Percentiles rank a stretch among this genome's conserved stretches.
Conservation (phyloP, 2,329 filamentous ascomycete genomes). For the Sarocladium kiliense region DNA sequence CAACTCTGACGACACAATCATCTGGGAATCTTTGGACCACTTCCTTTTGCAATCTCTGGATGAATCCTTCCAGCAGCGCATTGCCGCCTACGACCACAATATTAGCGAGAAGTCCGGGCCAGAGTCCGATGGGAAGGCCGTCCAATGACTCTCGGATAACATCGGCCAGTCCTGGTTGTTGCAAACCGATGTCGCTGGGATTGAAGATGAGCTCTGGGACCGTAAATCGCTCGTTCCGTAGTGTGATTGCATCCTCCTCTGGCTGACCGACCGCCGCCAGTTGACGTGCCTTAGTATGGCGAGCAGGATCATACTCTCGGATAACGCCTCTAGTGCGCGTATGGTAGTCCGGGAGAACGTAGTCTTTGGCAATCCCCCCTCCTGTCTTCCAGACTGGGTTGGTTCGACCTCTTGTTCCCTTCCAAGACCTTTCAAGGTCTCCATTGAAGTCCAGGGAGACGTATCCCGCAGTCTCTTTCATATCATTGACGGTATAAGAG, state of each 20-base stretch:
- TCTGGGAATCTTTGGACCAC: conserved; percentile 66
- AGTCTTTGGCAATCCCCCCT: conserved; percentile 74
- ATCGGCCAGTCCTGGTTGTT: conserved; percentile 75
- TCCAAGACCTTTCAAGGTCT: conserved; percentile 83
- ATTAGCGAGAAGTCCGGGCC: conserved; percentile 80
- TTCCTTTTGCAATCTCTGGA: conserved; percentile 72
- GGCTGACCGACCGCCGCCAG: conserved; percentile 44
- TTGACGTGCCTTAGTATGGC: conserved; percentile 48
- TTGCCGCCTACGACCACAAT: conserved; percentile 87
- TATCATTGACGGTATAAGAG: conserved; percentile 87
- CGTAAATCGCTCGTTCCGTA: conserved; percentile 87
- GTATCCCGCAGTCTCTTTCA: conserved; percentile 87
- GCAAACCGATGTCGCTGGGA: conserved; percentile 78
- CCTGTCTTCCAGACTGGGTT: conserved; percentile 43
- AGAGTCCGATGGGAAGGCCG: conserved; percentile 72
- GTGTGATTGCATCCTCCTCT: conserved; percentile 64
- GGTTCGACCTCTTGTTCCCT: conserved; percentile 59
- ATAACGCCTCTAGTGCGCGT: conserved; percentile 59
- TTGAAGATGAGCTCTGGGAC: conserved; percentile 88
- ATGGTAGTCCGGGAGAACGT: conserved; percentile 80
- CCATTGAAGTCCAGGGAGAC: conserved; percentile 69
- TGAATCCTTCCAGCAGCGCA: conserved; percentile 72
- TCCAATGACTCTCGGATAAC: conserved; percentile 76
- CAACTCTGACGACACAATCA: conserved; percentile 73
- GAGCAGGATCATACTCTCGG: conserved; percentile 69